A percentile compares a stretch with the other conserved stretches of the same genome.
Conservation (phyloP, 2,329 filamentous ascomycete species). For the Paecilomyces dactylethromorphus region DNA sequence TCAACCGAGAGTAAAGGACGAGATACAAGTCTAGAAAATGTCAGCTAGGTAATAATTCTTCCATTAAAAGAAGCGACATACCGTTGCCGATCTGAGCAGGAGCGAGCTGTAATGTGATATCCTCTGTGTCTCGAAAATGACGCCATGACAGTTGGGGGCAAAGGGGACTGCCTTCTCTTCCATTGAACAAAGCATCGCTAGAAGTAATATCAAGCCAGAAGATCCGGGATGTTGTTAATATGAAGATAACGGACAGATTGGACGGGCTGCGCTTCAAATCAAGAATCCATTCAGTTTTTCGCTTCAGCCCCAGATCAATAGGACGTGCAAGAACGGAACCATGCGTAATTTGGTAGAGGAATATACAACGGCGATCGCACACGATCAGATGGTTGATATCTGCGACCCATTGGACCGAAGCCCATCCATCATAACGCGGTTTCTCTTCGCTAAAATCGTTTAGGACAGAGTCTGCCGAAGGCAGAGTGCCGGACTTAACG, state of each 20-base stretch:
- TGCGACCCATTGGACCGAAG: constrained; percentile 33
- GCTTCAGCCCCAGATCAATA: constrained; percentile 30
- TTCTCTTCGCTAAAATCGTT: constrained; percentile 7
- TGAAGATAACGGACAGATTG: constrained; percentile 39
- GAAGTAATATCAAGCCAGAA: constrained; percentile 37
- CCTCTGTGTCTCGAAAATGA: constrained; percentile 50
- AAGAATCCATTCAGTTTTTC: constrained; percentile 47
- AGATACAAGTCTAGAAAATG: constrained; percentile 27
- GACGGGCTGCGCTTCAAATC: constrained; percentile 42
- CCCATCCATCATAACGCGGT: constrained; percentile 38
- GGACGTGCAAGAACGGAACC: constrained; percentile 16
- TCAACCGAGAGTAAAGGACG: constrained; percentile 35
- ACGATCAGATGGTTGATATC: constrained; percentile 41
- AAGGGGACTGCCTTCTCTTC: constrained; percentile 18
- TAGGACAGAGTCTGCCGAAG: constrained; percentile 11
- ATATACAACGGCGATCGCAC: constrained; percentile 42
- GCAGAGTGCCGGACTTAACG: constrained; percentile 25
- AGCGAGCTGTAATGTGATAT: constrained; percentile 43
- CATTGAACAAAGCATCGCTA: constrained; percentile 16
- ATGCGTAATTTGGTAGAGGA: constrained; percentile 27
- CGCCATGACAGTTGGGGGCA: constrained; percentile 41
- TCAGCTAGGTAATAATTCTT: constrained; percentile 8
- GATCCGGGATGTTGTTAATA: constrained; percentile 49
- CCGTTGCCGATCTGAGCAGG: constrained; percentile 24
- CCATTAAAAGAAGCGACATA: constrained; percentile 13